These are phyloP conservation scores for Leishmania arabica DNA, from an alignment of 208 protist species.

Conservation along the genomic window DNA sequence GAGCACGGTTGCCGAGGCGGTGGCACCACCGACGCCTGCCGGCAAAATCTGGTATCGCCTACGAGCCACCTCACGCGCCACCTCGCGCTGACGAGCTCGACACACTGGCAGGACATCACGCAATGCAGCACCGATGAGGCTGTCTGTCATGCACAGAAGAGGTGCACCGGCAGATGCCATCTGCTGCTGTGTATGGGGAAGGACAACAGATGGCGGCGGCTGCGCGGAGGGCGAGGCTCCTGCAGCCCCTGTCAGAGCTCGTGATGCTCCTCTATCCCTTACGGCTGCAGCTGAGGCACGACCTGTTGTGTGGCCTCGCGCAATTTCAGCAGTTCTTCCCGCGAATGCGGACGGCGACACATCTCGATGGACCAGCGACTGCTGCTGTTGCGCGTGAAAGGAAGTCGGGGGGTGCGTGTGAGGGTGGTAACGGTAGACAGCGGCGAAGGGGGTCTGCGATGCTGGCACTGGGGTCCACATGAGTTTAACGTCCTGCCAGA, in stretches of 20 bases:
- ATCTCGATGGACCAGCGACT: background rate
- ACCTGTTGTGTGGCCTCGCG: background rate
- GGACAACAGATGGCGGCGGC: background rate
- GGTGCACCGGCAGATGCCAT: background rate
- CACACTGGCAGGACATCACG: conserved; percentile 27
- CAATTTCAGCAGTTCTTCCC: background rate
- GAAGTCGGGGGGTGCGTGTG: background rate
- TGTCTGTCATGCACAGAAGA: conserved; percentile 26
- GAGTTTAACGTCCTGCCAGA: conserved; percentile 20
- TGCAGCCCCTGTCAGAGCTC: background rate
- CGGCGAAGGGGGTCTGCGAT: conserved; percentile 13
- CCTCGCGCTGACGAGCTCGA: conserved; percentile 22
- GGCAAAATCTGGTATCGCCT: conserved; percentile 13
- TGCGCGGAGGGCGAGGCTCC: background rate
- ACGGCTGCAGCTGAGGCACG: background rate
- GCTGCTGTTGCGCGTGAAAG: background rate
- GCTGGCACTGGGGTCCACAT: conserved; percentile 23
- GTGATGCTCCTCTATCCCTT: background rate
- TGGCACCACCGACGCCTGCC: background rate
- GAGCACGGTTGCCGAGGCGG: background rate
- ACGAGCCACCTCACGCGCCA: conserved; percentile 30
- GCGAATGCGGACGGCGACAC: background rate
- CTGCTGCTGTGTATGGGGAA: background rate
- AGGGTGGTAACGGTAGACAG: conserved; percentile 15
- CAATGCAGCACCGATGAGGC: conserved; percentile 27